Conservation (phyloP, 495 filamentous ascomycete species). For the Penicillium ochrochloron region DNA sequence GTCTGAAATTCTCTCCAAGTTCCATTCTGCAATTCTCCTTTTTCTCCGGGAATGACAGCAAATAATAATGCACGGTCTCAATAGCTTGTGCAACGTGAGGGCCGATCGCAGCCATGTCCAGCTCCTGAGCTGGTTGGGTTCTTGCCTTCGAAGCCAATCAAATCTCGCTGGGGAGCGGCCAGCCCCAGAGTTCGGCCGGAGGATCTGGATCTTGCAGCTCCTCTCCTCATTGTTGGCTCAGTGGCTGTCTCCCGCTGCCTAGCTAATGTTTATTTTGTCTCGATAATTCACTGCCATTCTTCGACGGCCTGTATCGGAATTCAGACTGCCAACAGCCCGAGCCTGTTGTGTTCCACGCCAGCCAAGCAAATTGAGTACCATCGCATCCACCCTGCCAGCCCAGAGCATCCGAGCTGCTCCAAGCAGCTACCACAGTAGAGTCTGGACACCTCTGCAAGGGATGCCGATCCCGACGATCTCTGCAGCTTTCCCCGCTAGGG, state of each 20-base stretch:
- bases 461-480: constrained; percentile 23
- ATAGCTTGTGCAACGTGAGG: not conserved
- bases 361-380: not conserved
- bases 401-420: not conserved
- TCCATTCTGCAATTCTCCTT: not conserved
- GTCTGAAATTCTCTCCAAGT: not conserved
- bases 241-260: not conserved
- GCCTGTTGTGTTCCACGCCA: not conserved
- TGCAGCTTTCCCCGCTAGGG: constrained; percentile 1
- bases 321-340: not conserved
- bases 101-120: not conserved
- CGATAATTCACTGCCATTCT: not conserved
- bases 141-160: not conserved
- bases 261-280: not conserved
- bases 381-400: not conserved
- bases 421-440: not conserved
- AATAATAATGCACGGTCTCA: not conserved
- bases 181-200: not conserved
- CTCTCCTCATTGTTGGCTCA: not conserved
- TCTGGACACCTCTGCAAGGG: constrained; percentile 13
- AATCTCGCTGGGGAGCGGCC: not conserved
- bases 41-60: not conserved
- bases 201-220: not conserved
- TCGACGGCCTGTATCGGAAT: not conserved
- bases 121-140: not conserved